Evolutionary conservation across 306 rosid species (phyloP).

Genomic region (Trifolium subterraneum): DNA sequence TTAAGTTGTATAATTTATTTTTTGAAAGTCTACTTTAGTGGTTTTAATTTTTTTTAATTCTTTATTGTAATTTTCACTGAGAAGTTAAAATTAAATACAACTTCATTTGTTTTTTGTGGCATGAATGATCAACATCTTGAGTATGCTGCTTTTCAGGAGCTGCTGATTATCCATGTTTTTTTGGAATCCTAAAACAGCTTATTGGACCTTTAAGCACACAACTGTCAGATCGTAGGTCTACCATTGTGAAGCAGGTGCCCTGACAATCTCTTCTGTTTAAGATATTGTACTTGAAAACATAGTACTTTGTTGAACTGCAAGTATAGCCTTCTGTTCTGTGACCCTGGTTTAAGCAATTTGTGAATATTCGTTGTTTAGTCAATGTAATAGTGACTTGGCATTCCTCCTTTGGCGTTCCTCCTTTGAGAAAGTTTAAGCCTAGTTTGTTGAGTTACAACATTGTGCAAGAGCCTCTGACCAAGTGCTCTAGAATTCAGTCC

Average conservation of each 20-base stretch:
- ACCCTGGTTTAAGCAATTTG: constrained; percentile 14
- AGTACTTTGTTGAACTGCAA: constrained; percentile 23
- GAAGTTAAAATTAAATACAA: constrained; percentile 10
- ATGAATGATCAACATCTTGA: constrained; percentile 39
- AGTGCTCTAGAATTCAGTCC: constrained; percentile 17
- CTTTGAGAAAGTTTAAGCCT: constrained; percentile 4
- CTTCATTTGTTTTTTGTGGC: constrained; percentile 28
- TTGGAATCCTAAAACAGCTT: constrained; percentile 92
- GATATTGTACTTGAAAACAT: background rate
- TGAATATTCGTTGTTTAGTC: constrained; percentile 2
- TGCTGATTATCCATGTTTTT: constrained; percentile 82
- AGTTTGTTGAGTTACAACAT: constrained; percentile 11
- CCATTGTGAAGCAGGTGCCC: constrained; percentile 94
- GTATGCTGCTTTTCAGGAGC: constrained; percentile 71
- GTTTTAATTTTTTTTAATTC: background rate
- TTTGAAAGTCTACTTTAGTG: constrained; percentile 4
- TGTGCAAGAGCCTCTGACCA: background rate
- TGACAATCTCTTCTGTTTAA: constrained; percentile 11
- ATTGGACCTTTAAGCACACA: constrained; percentile 88
- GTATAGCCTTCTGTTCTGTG: constrained; percentile 30
- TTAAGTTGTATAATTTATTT: constrained; percentile 27
- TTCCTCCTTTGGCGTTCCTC: background rate
- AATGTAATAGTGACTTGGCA: constrained; percentile 1
- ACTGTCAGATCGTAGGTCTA: constrained; percentile 97
- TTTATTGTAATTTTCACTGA: constrained; percentile 15